Evolutionary conservation across 345 rosid species (phyloP).

Genomic region (Noccaea bulbosa): DNA sequence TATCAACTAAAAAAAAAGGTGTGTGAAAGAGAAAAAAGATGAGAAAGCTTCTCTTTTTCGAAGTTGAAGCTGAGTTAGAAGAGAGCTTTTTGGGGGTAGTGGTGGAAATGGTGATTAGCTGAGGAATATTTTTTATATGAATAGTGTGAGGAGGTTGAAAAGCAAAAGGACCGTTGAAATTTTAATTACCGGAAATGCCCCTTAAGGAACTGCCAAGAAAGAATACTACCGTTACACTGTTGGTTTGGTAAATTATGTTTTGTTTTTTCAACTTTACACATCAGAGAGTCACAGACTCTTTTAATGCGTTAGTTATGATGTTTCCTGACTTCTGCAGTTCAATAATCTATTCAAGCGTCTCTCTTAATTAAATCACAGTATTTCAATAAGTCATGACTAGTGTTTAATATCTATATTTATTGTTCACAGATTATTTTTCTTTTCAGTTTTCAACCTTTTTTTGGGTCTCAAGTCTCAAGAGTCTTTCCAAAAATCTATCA

Average conservation of each 20-base stretch:
- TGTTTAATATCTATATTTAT: not conserved
- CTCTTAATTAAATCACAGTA: not conserved
- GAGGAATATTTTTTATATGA: not conserved
- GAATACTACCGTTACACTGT: conserved; percentile 49
- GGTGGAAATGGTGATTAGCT: conserved; percentile 38
- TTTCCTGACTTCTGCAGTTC: conserved; percentile 31
- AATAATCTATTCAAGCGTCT: conserved; percentile 23
- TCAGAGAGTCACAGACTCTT: conserved; percentile 37
- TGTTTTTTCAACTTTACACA: conserved; percentile 40
- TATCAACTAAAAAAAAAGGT: conserved; percentile 13
- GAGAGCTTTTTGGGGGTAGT: conserved; percentile 42
- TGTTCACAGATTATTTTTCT: not conserved
- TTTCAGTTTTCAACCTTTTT: not conserved
- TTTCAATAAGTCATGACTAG: not conserved
- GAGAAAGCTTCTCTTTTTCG: conserved; percentile 20
- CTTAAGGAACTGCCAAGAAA: conserved; percentile 46
- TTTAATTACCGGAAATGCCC: conserved; percentile 34
- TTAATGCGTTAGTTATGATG: conserved; percentile 33
- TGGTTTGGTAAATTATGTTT: conserved; percentile 28
- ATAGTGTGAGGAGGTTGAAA: not conserved
- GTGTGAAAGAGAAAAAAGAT: conserved; percentile 18
- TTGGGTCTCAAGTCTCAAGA: too few relatives aligned
- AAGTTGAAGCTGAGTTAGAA: conserved; percentile 36
- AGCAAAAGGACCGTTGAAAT: conserved; percentile 33
- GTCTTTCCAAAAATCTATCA: too few relatives aligned